Conservation (phyloP, 257 asterid species). For the Anisodus acutangulus region DNA sequence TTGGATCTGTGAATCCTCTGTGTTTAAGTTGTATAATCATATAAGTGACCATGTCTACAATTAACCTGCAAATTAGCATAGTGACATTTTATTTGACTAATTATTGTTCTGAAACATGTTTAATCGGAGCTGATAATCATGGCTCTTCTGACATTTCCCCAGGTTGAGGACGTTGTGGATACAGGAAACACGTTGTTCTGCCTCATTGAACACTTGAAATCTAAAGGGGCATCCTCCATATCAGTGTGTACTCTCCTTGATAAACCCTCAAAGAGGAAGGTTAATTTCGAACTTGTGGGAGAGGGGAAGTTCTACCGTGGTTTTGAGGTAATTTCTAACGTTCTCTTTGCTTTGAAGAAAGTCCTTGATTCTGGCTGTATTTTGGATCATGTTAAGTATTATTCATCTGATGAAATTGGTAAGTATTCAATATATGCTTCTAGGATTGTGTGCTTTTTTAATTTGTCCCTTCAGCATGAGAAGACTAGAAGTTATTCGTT, state of each 20-base stretch:
- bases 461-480: not conserved
- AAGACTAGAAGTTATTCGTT: not conserved
- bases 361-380: not conserved
- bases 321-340: slow-evolving; percentile 63
- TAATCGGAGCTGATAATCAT: slow-evolving; percentile 9
- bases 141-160: not conserved
- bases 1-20: not conserved
- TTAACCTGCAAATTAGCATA: not conserved
- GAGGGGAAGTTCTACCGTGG: slow-evolving; percentile 84
- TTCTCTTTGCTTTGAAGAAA: slow-evolving; percentile 11
- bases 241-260: slow-evolving; percentile 88
- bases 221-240: slow-evolving; percentile 78
- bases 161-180: slow-evolving; percentile 98
- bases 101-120: not conserved
- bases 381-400: not conserved
- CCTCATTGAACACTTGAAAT: slow-evolving; percentile 72
- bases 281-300: slow-evolving; percentile 68
- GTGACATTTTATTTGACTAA: not conserved
- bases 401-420: not conserved
- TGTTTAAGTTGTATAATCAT: not conserved
- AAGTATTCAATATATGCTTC: not conserved
- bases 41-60: not conserved
- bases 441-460: not conserved
- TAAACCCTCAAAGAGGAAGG: slow-evolving; percentile 70
- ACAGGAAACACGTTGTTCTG: slow-evolving; percentile 75